These are phyloP conservation scores for Epichloe uncinata DNA, from an alignment of 2,329 filamentous ascomycete species.

Conservation along the genomic window DNA sequence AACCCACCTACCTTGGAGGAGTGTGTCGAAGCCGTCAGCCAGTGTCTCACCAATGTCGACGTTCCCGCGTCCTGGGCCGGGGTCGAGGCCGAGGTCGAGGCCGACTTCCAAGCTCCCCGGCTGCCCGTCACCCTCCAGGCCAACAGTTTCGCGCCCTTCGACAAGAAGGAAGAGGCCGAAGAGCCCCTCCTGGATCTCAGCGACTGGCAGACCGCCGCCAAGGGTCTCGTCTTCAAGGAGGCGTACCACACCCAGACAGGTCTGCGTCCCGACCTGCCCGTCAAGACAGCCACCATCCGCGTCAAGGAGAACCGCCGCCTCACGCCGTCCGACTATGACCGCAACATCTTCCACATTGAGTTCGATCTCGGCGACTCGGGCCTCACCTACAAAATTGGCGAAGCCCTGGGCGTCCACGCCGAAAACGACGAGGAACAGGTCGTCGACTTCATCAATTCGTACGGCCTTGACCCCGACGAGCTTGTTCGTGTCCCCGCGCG, in stretches of 20 bases:
- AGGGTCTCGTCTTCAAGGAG: constrained; percentile 87
- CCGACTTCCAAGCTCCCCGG: constrained; percentile 36
- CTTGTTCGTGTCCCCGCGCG: constrained; percentile 85
- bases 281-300: constrained; percentile 75
- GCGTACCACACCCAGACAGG: constrained; percentile 62
- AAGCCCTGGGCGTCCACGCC: constrained; percentile 90
- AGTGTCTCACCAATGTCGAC: constrained; percentile 58
- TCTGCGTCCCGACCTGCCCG: constrained; percentile 73
- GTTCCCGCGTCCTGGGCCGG: constrained; percentile 65
- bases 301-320: constrained; percentile 94
- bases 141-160: constrained; percentile 73
- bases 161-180: constrained; percentile 67
- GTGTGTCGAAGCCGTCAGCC: constrained; percentile 52
- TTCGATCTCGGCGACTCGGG: constrained; percentile 89
- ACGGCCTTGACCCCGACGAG: constrained; percentile 69
- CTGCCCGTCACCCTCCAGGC: constrained; percentile 53
- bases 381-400: constrained; percentile 91
- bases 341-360: constrained; percentile 99
- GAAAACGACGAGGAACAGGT: constrained; percentile 79
- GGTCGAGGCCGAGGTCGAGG: no score
- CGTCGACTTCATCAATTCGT: constrained; percentile 75
- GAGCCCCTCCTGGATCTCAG: constrained; percentile 45
- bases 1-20: constrained; percentile 38
- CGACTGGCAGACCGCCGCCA: constrained; percentile 74
- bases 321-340: constrained; percentile 78